Conservation (phyloP, 1,284 basidiomycete species). For the Papiliotrema nemorosa region DNA sequence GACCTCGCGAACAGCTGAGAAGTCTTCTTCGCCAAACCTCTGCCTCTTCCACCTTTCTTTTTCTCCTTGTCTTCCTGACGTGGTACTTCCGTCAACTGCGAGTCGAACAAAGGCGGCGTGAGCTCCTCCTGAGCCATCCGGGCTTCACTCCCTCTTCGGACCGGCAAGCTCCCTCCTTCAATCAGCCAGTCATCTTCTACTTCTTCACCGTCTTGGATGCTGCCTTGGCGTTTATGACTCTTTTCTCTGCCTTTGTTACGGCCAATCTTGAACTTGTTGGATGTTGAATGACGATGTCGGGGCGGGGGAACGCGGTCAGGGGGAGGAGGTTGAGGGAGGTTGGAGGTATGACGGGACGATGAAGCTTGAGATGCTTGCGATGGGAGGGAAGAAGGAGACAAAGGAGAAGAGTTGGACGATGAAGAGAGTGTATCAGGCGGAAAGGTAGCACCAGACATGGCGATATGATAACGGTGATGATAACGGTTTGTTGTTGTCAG, state of each 20-base stretch:
- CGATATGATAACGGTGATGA: too few species aligned
- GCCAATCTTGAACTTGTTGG: slow-evolving; percentile 18
- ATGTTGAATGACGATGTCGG: slow-evolving; percentile 12
- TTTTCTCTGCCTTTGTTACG: slow-evolving; percentile 17
- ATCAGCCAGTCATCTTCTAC: slow-evolving; percentile 41
- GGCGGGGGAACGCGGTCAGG: slow-evolving; percentile 19
- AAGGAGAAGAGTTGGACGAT: slow-evolving; percentile 5
- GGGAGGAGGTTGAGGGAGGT: slow-evolving; percentile 20
- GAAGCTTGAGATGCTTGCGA: slow-evolving; percentile 3
- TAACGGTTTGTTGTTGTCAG: too few species aligned
- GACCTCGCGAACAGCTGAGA: slow-evolving; percentile 36
- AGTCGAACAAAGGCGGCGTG: slow-evolving; percentile 11
- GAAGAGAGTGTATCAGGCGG: slow-evolving; percentile 3
- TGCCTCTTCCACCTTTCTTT: slow-evolving; percentile 18
- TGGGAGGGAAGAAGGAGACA: slow-evolving; percentile 9
- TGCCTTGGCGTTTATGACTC: slow-evolving; percentile 2
- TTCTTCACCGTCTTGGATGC: slow-evolving; percentile 2
- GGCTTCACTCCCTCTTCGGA: neutral
- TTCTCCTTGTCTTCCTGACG: slow-evolving; percentile 22
- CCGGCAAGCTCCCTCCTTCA: neutral
- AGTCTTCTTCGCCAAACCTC: slow-evolving; percentile 43
- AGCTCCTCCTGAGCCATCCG: neutral
- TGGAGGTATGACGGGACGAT: neutral
- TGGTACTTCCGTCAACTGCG: slow-evolving; percentile 22
- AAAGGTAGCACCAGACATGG: too few species aligned